Evolutionary conservation across 2,329 filamentous ascomycete species (phyloP).

Genomic region (Botrytis galanthina): DNA sequence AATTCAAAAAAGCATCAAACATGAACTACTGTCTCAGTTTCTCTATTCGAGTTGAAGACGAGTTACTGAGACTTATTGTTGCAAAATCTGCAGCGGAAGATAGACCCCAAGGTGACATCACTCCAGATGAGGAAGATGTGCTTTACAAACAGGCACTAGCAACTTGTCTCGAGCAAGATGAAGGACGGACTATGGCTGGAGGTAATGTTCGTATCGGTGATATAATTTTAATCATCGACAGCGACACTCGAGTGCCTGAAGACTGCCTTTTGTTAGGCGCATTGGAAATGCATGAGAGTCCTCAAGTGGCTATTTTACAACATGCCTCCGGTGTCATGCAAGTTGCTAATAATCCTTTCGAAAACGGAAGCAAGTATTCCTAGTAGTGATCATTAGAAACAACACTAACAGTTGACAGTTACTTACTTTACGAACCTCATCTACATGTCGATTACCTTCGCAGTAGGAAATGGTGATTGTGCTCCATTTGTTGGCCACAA

Average conservation of each 20-base stretch:
- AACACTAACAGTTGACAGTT: conserved; percentile 42
- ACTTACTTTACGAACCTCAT: conserved; percentile 79
- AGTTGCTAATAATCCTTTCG: conserved; percentile 68
- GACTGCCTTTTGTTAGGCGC: conserved; percentile 43
- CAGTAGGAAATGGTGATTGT: conserved; percentile 68
- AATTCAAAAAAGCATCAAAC: conserved; percentile 73
- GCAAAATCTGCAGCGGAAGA: conserved; percentile 8
- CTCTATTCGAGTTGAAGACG: conserved; percentile 41
- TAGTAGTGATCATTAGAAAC: background rate
- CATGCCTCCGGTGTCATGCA: conserved; percentile 76
- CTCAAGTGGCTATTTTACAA: conserved; percentile 69
- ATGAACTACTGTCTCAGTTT: conserved; percentile 62
- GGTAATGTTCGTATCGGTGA: conserved; percentile 62
- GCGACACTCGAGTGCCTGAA: conserved; percentile 56
- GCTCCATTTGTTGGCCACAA: conserved; percentile 70
- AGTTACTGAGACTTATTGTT: conserved; percentile 41
- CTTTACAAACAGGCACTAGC: conserved; percentile 49
- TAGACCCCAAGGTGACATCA: conserved; percentile 23
- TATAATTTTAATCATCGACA: conserved; percentile 66
- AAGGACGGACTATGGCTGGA: conserved; percentile 55
- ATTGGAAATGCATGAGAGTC: conserved; percentile 67
- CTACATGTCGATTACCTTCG: conserved; percentile 70
- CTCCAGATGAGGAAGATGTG: conserved; percentile 42
- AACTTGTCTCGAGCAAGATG: conserved; percentile 49
- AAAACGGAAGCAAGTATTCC: conserved; percentile 52